A percentile compares a stretch with the other conserved stretches of the same genome.
Evolutionary conservation across 805 yeast genomes (phyloP).

Genomic region (Ogataea haglerorum): DNA sequence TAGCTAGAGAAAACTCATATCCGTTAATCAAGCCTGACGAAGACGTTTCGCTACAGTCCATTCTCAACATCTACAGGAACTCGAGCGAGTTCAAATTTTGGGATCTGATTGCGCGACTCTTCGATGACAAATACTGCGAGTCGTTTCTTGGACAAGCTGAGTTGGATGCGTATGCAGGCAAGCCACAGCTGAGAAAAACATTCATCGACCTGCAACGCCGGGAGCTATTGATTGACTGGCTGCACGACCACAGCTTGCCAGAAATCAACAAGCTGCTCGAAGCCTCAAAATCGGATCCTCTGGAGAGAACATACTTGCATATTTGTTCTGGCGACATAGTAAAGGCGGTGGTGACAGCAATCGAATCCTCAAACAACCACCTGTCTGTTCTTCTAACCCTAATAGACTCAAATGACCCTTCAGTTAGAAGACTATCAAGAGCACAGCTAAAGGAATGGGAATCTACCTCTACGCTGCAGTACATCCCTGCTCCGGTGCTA

Average conservation of each 20-base stretch:
- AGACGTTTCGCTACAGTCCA: constrained; percentile 31
- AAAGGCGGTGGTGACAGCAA: constrained; percentile 61
- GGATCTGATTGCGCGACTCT: constrained; percentile 60
- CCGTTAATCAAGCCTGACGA: constrained; percentile 37
- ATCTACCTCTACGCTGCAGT: constrained; percentile 35
- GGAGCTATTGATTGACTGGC: constrained; percentile 53
- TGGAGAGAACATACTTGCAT: constrained; percentile 49
- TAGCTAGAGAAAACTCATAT: constrained; percentile 27
- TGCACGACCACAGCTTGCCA: constrained; percentile 41
- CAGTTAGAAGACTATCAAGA: constrained; percentile 52
- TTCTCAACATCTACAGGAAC: constrained; percentile 17
- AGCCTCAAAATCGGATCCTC: constrained; percentile 33
- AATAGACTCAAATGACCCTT: constrained; percentile 65
- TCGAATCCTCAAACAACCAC: constrained; percentile 61
- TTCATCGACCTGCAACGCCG: constrained; percentile 36
- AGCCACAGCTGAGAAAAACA: constrained; percentile 8
- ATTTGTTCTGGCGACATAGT: constrained; percentile 55
- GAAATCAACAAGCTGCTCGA: constrained; percentile 34
- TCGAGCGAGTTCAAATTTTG: constrained; percentile 36
- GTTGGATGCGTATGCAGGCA: constrained; percentile 2
- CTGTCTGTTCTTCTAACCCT: constrained; percentile 66
- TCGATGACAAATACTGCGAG: constrained; percentile 39
- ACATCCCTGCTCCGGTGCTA: constrained; percentile 52
- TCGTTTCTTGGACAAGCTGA: constrained; percentile 14
- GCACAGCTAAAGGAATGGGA: constrained; percentile 69